These are phyloP conservation scores for Hydnomerulius pinastri DNA, from an alignment of 768 basidiomycete species.

Conservation along the genomic window DNA sequence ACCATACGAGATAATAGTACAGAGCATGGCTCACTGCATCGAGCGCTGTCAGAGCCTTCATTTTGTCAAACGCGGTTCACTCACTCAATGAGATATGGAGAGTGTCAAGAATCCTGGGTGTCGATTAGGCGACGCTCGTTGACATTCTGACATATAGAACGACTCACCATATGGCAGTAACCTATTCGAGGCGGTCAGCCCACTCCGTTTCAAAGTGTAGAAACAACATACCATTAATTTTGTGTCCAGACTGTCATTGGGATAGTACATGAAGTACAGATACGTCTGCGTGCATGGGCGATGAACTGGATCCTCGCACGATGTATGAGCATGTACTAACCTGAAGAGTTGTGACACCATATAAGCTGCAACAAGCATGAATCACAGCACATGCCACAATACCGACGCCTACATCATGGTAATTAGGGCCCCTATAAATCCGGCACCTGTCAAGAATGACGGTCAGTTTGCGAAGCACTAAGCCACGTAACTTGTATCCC, in stretches of 20 bases:
- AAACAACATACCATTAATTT: conserved; percentile 13
- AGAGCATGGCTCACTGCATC: conserved; percentile 26
- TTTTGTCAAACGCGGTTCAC: background rate
- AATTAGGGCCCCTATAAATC: conserved; percentile 22
- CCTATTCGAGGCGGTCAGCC: background rate
- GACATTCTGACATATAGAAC: background rate
- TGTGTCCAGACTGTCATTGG: conserved; percentile 10
- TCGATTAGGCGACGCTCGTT: background rate
- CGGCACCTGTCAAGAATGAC: conserved; percentile 11
- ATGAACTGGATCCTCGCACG: no score
- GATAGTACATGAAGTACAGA: conserved; percentile 25
- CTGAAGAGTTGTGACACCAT: conserved; percentile 26
- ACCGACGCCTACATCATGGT: conserved; percentile 12
- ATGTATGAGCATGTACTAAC: no score
- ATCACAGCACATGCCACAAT: background rate
- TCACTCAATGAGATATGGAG: conserved; percentile 10
- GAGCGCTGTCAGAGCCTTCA: background rate
- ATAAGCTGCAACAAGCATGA: conserved; percentile 10
- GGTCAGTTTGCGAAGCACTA: background rate
- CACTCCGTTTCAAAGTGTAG: background rate
- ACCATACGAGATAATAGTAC: conserved; percentile 43
- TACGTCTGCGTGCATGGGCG: no score
- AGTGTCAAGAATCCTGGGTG: conserved; percentile 6
- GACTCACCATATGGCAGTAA: conserved; percentile 6
- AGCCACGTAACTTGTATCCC: background rate